Conservation (phyloP, 2,329 filamentous ascomycete species). For the Pseudogymnoascus pannorum region DNA sequence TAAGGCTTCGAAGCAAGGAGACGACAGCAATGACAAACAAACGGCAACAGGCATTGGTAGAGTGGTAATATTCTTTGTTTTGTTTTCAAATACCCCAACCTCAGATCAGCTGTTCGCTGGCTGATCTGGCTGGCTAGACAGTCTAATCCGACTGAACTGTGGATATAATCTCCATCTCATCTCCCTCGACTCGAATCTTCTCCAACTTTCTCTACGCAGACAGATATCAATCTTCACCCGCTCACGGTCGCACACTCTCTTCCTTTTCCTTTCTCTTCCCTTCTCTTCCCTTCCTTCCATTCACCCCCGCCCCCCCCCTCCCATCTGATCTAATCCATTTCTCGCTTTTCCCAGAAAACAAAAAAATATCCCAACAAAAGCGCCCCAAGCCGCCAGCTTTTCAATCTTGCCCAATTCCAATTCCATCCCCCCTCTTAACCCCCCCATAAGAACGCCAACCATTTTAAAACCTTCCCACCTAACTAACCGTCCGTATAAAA, state of each 20-base stretch:
- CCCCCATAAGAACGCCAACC: not conserved
- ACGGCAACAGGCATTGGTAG: no score
- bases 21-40: not conserved
- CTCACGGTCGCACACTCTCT: not conserved
- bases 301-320: no score
- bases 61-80: no score
- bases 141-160: not conserved
- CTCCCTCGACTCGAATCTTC: not conserved
- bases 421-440: not conserved
- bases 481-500: conserved; percentile 30
- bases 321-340: no score
- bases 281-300: not conserved
- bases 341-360: not conserved
- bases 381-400: not conserved
- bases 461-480: not conserved
- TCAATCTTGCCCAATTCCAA: not conserved
- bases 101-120: not conserved
- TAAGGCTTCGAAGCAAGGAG: not conserved
- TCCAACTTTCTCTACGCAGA: not conserved
- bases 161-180: not conserved
- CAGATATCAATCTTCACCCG: not conserved
- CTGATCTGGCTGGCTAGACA: not conserved
- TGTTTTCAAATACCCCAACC: no score
- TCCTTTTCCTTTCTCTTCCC: not conserved
- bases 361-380: not conserved